Evolutionary conservation across 2,329 filamentous ascomycete genomes (phyloP), one percentile per base, ranked within the genome.

Genomic region (Fusarium sp.): DNA sequence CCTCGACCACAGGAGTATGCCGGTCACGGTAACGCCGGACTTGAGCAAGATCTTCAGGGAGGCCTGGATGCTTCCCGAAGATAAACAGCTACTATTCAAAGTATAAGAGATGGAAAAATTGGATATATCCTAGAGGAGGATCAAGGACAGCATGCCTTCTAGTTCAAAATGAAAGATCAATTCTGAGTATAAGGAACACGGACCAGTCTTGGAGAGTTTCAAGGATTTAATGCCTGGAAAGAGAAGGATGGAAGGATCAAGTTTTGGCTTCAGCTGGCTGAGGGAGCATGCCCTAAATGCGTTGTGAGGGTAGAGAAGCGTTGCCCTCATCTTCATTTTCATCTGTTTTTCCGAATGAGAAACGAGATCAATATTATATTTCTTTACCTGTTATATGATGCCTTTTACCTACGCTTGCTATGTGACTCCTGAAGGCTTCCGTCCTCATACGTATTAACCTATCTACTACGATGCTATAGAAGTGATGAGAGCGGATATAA

Each of bases 1-100:
- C 88, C 88, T 10, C 80, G 88, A 43, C 88, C 88, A 8, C 87
- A 90, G 75, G 88, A 89, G 76, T 89, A 88, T 72, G 77, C 82
- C 30, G 78, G 81, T 49, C 83, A 84, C 38, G 79, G 81, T 46
- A 82, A 82, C 44, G 84, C 84, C 12, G 69, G 69, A 7, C 81
- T 90, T 22, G 88, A 90, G 79, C 86, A 86, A 29, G 88, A 90
- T 65, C 82, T 90, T 43, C 86, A 86, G 30, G 86, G 85, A 29
- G 87, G 79, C 6, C 72, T 81, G 46, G 79, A 81, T 54, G 77
- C 76, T 11, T 70, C 72, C 15, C 74, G 78, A 66, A 79, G 78
- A 72, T 80, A 30, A 73, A 72, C 64, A 77, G 73, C 59, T 76
- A 71, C 52, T 29, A 40, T 6, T 16, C 29, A 22, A 9, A 30